A percentile compares a stretch with the other conserved stretches of the same genome.
These are phyloP conservation scores for Mikania micrantha DNA, from an alignment of 129 eudicot genomes.

Conservation along the genomic window DNA sequence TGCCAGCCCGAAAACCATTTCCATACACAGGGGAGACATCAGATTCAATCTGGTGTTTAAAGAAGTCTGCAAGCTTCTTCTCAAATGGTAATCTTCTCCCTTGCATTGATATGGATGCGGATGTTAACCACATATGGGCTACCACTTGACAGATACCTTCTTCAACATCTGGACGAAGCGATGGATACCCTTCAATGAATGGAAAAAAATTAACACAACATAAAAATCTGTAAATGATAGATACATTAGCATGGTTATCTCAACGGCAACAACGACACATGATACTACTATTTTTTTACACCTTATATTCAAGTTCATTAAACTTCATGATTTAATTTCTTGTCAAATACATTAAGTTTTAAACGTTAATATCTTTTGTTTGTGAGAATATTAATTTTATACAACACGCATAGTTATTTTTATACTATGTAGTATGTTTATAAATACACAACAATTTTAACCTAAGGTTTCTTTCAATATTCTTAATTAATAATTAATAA, in stretches of 20 bases:
- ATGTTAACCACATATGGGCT: constrained; percentile 80
- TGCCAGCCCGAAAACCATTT: constrained; percentile 75
- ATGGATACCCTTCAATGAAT: constrained; percentile 43
- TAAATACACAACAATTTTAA: too few species aligned
- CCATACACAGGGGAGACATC: constrained; percentile 70
- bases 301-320: too few species aligned
- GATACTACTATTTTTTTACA: too few species aligned
- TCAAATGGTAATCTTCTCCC: constrained; percentile 51
- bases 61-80: constrained; percentile 66
- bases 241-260: neutral
- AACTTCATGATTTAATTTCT: neutral
- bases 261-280: too few species aligned
- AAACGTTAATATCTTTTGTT: neutral
- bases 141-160: constrained; percentile 91
- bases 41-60: constrained; percentile 78
- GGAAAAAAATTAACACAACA: neutral
- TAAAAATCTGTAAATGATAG: neutral
- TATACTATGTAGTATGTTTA: neutral
- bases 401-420: neutral
- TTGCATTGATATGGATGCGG: constrained; percentile 33
- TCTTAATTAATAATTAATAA: too few species aligned
- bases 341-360: neutral
- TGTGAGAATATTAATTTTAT: neutral
- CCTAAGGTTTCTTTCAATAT: too few species aligned
- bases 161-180: constrained; percentile 64